These are phyloP conservation scores for Diplocarpon mali DNA, from an alignment of 2,329 filamentous ascomycete genomes.

Conservation along the genomic window DNA sequence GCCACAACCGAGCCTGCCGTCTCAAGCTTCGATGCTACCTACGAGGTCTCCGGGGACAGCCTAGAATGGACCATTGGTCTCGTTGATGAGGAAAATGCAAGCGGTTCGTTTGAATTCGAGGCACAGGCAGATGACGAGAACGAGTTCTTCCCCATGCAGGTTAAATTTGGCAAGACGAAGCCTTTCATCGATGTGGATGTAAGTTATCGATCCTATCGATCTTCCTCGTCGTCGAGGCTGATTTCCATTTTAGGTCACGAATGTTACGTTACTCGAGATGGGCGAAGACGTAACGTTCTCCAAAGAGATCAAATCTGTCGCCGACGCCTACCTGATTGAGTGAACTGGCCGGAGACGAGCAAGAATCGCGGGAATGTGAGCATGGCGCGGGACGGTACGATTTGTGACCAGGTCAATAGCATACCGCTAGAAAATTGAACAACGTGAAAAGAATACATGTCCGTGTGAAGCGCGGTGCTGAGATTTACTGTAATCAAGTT, in stretches of 20 bases:
- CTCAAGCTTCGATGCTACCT: constrained; percentile 86
- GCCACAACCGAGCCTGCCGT: constrained; percentile 74
- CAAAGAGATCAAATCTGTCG: constrained; percentile 67
- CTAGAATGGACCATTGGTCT: constrained; percentile 89
- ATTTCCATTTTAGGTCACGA: constrained; percentile 41
- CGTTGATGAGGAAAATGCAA: constrained; percentile 71
- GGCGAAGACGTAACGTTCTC: constrained; percentile 72
- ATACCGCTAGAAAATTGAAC: constrained; percentile 8
- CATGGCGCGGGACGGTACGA: constrained; percentile 16
- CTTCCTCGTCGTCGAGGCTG: background rate
- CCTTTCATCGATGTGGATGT: constrained; percentile 93
- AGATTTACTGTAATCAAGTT: no score
- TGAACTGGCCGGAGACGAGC: constrained; percentile 32
- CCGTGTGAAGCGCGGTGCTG: no score
- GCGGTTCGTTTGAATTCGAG: constrained; percentile 90
- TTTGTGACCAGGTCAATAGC: background rate
- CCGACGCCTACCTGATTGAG: constrained; percentile 68
- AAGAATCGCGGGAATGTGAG: constrained; percentile 18
- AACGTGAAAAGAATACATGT: background rate
- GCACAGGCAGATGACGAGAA: constrained; percentile 77
- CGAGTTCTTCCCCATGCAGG: constrained; percentile 96
- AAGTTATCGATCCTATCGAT: constrained; percentile 34
- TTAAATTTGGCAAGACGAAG: constrained; percentile 74
- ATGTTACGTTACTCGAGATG: constrained; percentile 62
- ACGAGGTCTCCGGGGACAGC: constrained; percentile 85